Evolutionary conservation across 371 early-diverging fungal species (phyloP).

Genomic region (Umbelopsis sp.): DNA sequence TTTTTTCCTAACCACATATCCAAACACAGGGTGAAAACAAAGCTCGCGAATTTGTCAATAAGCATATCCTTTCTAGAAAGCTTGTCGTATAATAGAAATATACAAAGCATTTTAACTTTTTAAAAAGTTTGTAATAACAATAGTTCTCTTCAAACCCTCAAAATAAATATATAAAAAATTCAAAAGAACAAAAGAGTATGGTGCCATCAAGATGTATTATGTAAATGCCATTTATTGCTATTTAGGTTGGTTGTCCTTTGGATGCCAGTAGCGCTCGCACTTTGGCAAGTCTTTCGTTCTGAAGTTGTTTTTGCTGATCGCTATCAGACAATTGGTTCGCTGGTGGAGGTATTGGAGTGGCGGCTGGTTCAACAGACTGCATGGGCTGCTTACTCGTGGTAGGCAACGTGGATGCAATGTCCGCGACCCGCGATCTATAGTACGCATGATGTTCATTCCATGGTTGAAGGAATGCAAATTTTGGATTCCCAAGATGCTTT

Average conservation of each 20-base stretch:
- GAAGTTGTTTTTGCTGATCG: background rate
- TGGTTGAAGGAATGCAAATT: constrained; percentile 39
- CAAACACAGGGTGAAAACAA: constrained; percentile 22
- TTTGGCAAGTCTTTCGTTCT: background rate
- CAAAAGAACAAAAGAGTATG: no score
- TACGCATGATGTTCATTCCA: constrained; percentile 33
- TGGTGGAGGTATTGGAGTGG: background rate
- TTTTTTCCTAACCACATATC: background rate
- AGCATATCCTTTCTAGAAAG: constrained; percentile 24
- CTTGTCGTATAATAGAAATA: constrained; percentile 16
- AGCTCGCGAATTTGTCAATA: constrained; percentile 30
- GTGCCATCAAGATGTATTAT: no score
- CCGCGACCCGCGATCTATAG: constrained; percentile 25
- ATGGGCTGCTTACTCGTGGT: background rate
- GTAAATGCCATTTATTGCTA: no score
- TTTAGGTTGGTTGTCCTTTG: background rate
- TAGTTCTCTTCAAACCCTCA: background rate
- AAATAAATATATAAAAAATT: background rate
- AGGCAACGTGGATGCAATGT: constrained; percentile 7
- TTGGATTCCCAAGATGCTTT: constrained; percentile 33
- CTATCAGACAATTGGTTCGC: background rate
- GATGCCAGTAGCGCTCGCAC: background rate
- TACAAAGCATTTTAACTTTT: constrained; percentile 5
- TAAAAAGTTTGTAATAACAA: constrained; percentile 18
- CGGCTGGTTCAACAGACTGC: background rate